Percentiles rank a stretch among this genome's conserved stretches.
phyloP scores from a whole-genome alignment of 2,329 filamentous ascomycete species.

The Cercospora zeina region DNA sequence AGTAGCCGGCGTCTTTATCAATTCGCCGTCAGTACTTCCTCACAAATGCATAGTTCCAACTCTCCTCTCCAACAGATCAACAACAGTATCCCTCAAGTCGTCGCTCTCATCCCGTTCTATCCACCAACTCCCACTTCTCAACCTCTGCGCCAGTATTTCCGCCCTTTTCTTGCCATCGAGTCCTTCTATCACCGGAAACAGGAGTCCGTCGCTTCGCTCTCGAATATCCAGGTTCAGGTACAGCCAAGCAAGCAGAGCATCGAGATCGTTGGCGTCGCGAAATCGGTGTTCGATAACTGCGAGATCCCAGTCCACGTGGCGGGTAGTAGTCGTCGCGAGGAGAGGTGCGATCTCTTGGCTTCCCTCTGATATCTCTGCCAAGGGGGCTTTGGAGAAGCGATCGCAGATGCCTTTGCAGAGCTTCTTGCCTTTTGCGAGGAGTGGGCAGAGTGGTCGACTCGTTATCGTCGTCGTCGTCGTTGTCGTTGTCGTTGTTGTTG shows the following conservation, averaged over 20 bases:
- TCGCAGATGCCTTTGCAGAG: background rate
- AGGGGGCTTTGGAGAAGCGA: background rate
- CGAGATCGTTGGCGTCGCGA: background rate
- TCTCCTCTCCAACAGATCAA: background rate
- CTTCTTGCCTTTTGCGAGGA: background rate
- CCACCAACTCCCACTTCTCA: background rate
- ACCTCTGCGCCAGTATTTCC: background rate
- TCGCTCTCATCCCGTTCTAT: constrained; percentile 3
- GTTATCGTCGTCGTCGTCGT: too few species aligned
- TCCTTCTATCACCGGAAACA: background rate
- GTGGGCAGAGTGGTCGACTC: background rate
- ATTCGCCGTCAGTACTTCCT: background rate
- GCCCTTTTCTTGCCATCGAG: background rate
- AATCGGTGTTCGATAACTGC: background rate
- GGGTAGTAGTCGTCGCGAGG: background rate
- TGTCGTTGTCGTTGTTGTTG: too few species aligned
- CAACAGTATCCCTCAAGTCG: background rate
- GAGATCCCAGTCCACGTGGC: constrained; percentile 14
- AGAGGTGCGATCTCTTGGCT: background rate
- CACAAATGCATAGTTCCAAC: background rate
- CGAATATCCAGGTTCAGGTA: background rate
- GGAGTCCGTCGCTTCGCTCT: background rate
- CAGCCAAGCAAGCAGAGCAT: background rate
- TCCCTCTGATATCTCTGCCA: background rate
- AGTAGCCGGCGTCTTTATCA: too few species aligned